Evolutionary conservation across 331 rosid species (phyloP), one percentile per base, ranked within the genome.

Genomic region (Stylosanthes scabra): DNA sequence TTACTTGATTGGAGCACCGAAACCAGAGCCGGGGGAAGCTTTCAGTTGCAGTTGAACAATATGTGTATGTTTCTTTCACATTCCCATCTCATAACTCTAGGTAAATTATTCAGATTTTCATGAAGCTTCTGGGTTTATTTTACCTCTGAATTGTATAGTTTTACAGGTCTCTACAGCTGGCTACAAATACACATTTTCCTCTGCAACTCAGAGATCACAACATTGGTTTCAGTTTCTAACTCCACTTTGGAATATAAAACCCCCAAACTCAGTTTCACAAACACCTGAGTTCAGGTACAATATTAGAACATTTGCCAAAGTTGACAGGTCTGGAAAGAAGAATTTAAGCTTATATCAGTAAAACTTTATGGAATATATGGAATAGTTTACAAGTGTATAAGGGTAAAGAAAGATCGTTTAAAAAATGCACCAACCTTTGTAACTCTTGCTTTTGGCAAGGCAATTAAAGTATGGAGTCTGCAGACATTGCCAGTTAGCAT

Each of bases 281-380:
- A 40, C 31, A 52, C 39, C 52, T 42, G 34, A 42, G 55, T 62
- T 70, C 66, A 41, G 71, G 41, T 49, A 37, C 15, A 49, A 47
- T 72, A 72, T 50, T 59, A 46, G 59, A 47, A 65, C 73, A 44
- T 29, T 31, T 59, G 6, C 77, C 14, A 55, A 47, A 61, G 37
- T 56, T 25, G 52, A 62, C 25, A 20, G 16, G 6, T 34, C 3
- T 12, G 11, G 31, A 60, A 61, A 69, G 44, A 9, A 78, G 31
- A 46, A 54, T 52, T 52, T 25, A 61, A 14, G 59, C 49, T 79
- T 62, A 68, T 45, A 42, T 80, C 40, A 11, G 54, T 51, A 54
- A 57, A 20, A 78, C 50, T 74, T 11, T 27, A 47, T 71, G 16
- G 29, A n/a, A n/a, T n/a, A n/a, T n/a, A n/a, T n/a, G n/a, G n/a